These are phyloP conservation scores for Fraxinus sp. DNA, from an alignment of 305 asterid species.

Conservation along the genomic window DNA sequence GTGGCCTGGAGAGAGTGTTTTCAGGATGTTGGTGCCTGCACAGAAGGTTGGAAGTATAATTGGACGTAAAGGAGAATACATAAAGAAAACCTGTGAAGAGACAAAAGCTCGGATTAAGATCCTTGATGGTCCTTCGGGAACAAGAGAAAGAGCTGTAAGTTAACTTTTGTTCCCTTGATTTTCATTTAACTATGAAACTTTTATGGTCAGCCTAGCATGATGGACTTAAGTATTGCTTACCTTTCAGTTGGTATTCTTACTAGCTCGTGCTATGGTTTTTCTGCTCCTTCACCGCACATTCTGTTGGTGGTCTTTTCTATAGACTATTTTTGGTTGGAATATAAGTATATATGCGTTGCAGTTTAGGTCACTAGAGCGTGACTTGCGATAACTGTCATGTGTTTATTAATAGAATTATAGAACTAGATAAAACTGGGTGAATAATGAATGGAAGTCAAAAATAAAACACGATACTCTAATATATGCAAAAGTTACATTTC, in stretches of 20 bases:
- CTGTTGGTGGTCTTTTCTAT: slow-evolving; percentile 6
- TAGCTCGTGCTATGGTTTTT: neutral
- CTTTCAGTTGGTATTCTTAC: neutral
- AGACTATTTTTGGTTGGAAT: neutral
- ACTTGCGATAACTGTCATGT: neutral
- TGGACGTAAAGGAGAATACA: slow-evolving; percentile 94
- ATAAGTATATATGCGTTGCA: neutral
- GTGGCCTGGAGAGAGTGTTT: slow-evolving; percentile 95
- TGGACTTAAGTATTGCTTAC: neutral
- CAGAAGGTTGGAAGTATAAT: slow-evolving; percentile 91
- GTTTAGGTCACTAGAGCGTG: neutral
- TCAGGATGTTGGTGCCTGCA: slow-evolving; percentile 85
- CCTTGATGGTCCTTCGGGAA: slow-evolving; percentile 95
- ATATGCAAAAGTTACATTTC: neutral
- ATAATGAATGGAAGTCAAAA: neutral
- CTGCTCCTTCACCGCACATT: slow-evolving; percentile 10
- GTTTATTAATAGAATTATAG: neutral
- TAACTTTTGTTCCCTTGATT: slow-evolving; percentile 20
- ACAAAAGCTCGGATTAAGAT: slow-evolving; percentile 89
- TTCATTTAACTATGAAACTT: slow-evolving; percentile 3
- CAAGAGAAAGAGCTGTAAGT: slow-evolving; percentile 93
- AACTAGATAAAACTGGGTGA: neutral
- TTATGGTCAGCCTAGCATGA: slow-evolving; percentile 23
- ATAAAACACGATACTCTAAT: neutral
- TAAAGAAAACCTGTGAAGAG: slow-evolving; percentile 84